Evolutionary conservation across 208 protist species (phyloP), one percentile per base, ranked within the genome.

Genomic region (Endotrypanum monterogeii): DNA sequence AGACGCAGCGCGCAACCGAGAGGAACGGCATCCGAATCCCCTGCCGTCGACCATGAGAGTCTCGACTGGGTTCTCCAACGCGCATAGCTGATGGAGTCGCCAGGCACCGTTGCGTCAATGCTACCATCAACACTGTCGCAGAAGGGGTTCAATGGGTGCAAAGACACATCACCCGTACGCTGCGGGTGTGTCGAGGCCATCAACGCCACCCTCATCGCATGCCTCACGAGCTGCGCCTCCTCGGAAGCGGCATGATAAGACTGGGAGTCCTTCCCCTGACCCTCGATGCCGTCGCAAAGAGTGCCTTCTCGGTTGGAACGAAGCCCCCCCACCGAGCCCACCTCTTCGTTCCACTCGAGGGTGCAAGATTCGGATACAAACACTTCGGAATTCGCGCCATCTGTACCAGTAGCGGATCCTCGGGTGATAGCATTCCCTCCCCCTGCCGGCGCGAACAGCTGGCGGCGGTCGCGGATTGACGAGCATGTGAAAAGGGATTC

Each of bases 91-190:
- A 25, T 57, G 28, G 44, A 41, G 4, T 44, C 62, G 32, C 35
- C 46, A 67, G 44, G 39, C 62, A 67, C 62, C 28, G 41, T 14
- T 20, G 9, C 62, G 4, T 67, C 61, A n/a, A 32, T 16, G 30
- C 16, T 39, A 30, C 28, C 25, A 16, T 1, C 54, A 39, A 35
- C 48, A 58, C 25, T 25, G 35, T 30, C 50, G 14, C 73, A 51
- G 61, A 79, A 79, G 18, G 74, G 74, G 50, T 73, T 73, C 2
- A 67, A 79, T 16, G 66, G 66, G 41, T 50, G 67, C 66, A 73
- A 50, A 18, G 18, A 57, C 60, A 69, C 66, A 28, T 55, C 74
- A 52, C 54, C 57, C 37, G 61, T 23, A 18, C 30, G 41, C 28
- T 28, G 48, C 51, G 67, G 51, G n/a, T 16, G 35, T 30, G 16